These are phyloP conservation scores for Myriangium duriaei DNA, from an alignment of 2,329 filamentous ascomycete species.

Conservation along the genomic window DNA sequence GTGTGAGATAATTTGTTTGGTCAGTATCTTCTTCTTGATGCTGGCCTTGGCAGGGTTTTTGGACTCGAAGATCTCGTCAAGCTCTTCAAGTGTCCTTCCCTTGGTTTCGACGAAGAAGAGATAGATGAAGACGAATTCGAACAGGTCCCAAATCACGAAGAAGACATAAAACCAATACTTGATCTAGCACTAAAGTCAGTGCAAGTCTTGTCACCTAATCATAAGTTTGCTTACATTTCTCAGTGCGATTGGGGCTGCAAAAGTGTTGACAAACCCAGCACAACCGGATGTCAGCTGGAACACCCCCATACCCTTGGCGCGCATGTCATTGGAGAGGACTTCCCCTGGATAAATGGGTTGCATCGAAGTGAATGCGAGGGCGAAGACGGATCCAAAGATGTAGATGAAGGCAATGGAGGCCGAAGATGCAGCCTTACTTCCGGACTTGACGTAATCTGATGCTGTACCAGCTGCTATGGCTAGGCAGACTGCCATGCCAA, in stretches of 20 bases:
- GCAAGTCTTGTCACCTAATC: no score
- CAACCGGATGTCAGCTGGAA: slow-evolving; percentile 31
- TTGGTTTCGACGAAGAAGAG: slow-evolving; percentile 28
- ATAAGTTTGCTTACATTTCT: no score
- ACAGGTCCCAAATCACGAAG: slow-evolving; percentile 10
- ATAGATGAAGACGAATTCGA: slow-evolving; percentile 17
- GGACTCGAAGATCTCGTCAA: slow-evolving; percentile 15
- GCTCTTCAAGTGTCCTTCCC: slow-evolving; percentile 24
- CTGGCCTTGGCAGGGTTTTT: slow-evolving; percentile 19
- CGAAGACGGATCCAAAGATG: slow-evolving; percentile 22
- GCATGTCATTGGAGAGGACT: slow-evolving; percentile 35
- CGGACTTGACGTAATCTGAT: no score
- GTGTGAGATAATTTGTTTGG: no score
- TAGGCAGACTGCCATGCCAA: slow-evolving; percentile 28
- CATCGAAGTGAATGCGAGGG: slow-evolving; percentile 23
- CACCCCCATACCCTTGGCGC: slow-evolving; percentile 33
- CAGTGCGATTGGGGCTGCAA: no score
- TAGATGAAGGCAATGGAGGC: slow-evolving; percentile 24
- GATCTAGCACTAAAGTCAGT: no score
- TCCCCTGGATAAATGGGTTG: slow-evolving; percentile 32
- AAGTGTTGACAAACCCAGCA: slow-evolving; percentile 30
- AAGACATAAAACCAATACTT: slow-evolving; percentile 23
- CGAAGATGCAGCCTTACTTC: slow-evolving; percentile 16
- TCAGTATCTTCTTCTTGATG: slow-evolving; percentile 18
- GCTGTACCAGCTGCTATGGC: slow-evolving; percentile 15